phyloP scores from a whole-genome alignment of 768 basidiomycete genomes.

The Pulveroboletus sp. region DNA sequence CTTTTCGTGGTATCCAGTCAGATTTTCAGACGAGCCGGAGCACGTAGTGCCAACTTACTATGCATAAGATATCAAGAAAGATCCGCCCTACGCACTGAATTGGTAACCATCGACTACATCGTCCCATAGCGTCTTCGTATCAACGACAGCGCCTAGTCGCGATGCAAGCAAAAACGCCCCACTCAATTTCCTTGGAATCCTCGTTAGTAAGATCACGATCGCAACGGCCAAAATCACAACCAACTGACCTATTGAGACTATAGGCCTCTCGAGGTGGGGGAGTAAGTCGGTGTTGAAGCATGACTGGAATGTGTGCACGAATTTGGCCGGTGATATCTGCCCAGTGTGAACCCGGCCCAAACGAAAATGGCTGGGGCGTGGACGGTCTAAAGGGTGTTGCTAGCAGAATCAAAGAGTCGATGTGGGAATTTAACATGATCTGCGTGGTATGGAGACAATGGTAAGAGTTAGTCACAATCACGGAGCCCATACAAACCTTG shows the following conservation, averaged over 20 bases:
- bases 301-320: slow-evolving; percentile 79
- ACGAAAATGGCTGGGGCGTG: slow-evolving; percentile 73
- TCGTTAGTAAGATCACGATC: neutral
- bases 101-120: slow-evolving; percentile 42
- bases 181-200: slow-evolving; percentile 61
- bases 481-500: slow-evolving; percentile 45
- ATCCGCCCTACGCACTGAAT: slow-evolving; percentile 4
- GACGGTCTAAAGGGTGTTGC: slow-evolving; percentile 77
- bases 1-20: neutral
- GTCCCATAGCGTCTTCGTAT: slow-evolving; percentile 77
- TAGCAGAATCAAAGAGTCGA: slow-evolving; percentile 78
- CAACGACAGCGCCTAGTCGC: slow-evolving; percentile 67
- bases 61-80: neutral
- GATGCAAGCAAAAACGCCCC: slow-evolving; percentile 80
- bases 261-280: slow-evolving; percentile 96
- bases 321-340: slow-evolving; percentile 73
- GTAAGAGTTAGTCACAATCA: neutral
- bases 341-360: slow-evolving; percentile 66
- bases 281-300: slow-evolving; percentile 84
- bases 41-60: slow-evolving; percentile 1
- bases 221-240: slow-evolving; percentile 4
- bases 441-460: neutral
- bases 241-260: slow-evolving; percentile 77
- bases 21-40: neutral
- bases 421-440: slow-evolving; percentile 86